Evolutionary conservation across 805 yeast genomes (phyloP).

Genomic region (Metschnikowia reukaufii): DNA sequence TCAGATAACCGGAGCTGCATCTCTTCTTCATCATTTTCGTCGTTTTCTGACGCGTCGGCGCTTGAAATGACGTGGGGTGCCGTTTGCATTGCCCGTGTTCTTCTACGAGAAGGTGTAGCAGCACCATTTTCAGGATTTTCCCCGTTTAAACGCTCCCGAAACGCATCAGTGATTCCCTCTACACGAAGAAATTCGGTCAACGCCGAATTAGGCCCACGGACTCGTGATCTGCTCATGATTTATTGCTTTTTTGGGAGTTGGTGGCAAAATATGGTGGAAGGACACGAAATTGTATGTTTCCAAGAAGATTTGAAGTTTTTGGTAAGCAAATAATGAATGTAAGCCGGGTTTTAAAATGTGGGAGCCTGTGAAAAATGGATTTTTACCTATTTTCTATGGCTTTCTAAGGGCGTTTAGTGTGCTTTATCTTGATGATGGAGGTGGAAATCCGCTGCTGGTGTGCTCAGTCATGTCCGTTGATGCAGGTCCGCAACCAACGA

Average conservation of each 20-base stretch:
- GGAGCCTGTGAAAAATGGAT: too few species aligned
- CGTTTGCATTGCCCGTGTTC: conserved; percentile 33
- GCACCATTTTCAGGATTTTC: conserved; percentile 19
- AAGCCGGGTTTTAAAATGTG: too few species aligned
- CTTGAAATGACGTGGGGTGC: neutral
- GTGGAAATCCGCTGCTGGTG: neutral
- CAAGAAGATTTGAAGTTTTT: too few species aligned
- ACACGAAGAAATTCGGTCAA: conserved; percentile 83
- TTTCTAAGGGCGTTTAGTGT: neutral
- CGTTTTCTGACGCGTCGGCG: neutral
- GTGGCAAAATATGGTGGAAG: neutral
- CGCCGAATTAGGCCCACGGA: conserved; percentile 77
- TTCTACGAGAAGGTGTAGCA: conserved; percentile 12
- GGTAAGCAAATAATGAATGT: too few species aligned
- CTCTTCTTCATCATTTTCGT: conserved; percentile 8
- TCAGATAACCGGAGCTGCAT: conserved; percentile 10
- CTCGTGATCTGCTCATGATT: conserved; percentile 21
- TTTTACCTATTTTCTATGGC: neutral
- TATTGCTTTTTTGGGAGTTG: neutral
- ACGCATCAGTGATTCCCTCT: conserved; percentile 86
- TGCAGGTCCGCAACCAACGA: neutral
- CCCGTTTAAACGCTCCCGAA: conserved; percentile 44
- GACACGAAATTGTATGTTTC: neutral
- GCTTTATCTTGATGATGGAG: neutral
- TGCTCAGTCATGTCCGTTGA: neutral